Base-by-base conservation (phyloP, 176 grass and related monocot genomes). In the Typha latifolia region DNA sequence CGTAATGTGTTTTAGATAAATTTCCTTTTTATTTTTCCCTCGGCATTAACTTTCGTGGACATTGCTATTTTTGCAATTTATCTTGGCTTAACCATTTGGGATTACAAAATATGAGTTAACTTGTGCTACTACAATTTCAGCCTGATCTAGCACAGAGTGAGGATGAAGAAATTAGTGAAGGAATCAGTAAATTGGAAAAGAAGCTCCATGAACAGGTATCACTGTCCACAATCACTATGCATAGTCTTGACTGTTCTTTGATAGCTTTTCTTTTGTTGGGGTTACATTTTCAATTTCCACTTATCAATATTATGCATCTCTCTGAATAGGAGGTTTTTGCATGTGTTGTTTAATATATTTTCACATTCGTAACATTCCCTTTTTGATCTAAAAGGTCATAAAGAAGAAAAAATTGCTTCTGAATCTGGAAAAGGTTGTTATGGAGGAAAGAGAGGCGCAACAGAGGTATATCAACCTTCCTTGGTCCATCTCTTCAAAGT, bases 141-240 rank as follows among this genome's bases (percentile, higher is more conserved):
- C 87, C 87, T 77, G 87, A 85, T 70, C 82, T 90, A 67, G 72
- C 76, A 70, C 82, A 85, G 69, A 82, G 79, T 71, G 87, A 85
- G 64, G 87, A 90, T 62, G 87, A 85, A 66, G 86, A 90, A 61
- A 82, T 90, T 51, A 77, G 67, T 63, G 21, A 69, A 32, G 82
- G 82, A 79, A 82, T 90, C 72, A 63, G 51, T 61, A 90, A 79
- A 70, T 64, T 90, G 70, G 76, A 85, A 79, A 72, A 70, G 61
- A 73, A 74, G 78, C 87, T 90, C 65, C 75, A 73, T 63, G 85
- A 90, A 69, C 69, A 80, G 66, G 43, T 71, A 47, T 21, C n/a
- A 31, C 27, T 62, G 1, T 48, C 62, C 19, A 62, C 19, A 27
- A 15, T 62, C 14, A 62, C 20, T 29, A 29, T 29, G 27, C 27